Conservation (phyloP, 441 rosid species). For the Pelargonium myrrhifolium region DNA sequence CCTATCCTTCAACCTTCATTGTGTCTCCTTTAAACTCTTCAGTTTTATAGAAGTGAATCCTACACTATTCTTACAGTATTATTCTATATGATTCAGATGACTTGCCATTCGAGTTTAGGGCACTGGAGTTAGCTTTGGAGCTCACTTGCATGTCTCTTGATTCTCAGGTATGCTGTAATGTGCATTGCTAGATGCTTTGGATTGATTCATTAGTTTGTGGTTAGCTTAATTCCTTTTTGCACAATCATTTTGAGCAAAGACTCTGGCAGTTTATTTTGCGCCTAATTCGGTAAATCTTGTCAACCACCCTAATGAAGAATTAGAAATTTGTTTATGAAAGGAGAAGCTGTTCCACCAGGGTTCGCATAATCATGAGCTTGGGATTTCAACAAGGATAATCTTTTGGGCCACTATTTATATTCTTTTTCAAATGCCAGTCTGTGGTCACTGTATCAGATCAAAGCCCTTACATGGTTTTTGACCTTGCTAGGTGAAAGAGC, state of each 20-base stretch:
- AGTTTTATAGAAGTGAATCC: not conserved
- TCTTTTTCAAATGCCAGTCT: not conserved
- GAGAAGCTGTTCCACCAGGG: not conserved
- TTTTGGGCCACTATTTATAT: conserved; percentile 1
- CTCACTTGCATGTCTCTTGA: conserved; percentile 81
- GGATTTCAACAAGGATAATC: not conserved
- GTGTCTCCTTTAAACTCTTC: not conserved
- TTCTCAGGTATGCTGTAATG: conserved; percentile 55
- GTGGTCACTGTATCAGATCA: not conserved
- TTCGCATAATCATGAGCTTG: not conserved
- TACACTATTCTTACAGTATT: conserved; percentile 17
- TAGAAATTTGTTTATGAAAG: conserved; percentile 4
- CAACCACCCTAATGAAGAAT: not conserved
- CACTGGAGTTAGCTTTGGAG: conserved; percentile 91
- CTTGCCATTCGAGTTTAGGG: conserved; percentile 89
- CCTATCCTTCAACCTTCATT: conserved; percentile 3
- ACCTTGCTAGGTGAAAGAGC: conserved; percentile 64
- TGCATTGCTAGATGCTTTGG: conserved; percentile 6
- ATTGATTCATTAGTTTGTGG: not conserved
- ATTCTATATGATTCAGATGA: conserved; percentile 60
- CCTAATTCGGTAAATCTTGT: not conserved
- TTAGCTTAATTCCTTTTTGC: conserved; percentile 1
- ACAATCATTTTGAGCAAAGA: not conserved
- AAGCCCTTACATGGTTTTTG: conserved; percentile 10
- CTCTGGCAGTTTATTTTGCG: conserved; percentile 1